These are phyloP conservation scores for Scheffersomyces amazonensis DNA, from an alignment of 805 yeast species.

Conservation along the genomic window DNA sequence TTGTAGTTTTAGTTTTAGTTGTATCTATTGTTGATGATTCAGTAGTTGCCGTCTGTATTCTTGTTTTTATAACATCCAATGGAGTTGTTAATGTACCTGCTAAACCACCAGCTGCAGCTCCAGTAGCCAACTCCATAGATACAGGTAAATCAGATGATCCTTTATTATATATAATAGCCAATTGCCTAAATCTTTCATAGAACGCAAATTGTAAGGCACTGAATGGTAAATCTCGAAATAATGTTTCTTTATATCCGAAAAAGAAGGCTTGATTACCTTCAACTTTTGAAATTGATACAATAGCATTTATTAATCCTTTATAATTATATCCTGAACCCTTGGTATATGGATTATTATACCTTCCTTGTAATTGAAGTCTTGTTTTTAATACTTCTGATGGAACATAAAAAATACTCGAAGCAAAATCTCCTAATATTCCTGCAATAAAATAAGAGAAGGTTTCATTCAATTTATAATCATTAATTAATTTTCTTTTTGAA, in stretches of 20 bases:
- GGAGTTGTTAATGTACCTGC: conserved; percentile 92
- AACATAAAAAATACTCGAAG: conserved; percentile 83
- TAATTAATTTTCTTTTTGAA: conserved; percentile 68
- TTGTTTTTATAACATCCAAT: conserved; percentile 84
- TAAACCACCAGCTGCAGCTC: conserved; percentile 94
- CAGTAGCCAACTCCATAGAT: conserved; percentile 70
- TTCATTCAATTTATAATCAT: conserved; percentile 65
- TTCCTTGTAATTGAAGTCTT: conserved; percentile 88
- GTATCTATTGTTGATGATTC: conserved; percentile 39
- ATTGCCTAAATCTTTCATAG: conserved; percentile 75
- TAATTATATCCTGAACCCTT: conserved; percentile 80
- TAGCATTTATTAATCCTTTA: conserved; percentile 69
- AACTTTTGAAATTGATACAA: conserved; percentile 52
- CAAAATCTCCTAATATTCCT: conserved; percentile 92
- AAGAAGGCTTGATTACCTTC: conserved; percentile 81
- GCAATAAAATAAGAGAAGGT: conserved; percentile 77
- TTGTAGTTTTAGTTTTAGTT: background rate
- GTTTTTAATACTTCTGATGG: conserved; percentile 96
- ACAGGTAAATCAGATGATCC: conserved; percentile 47
- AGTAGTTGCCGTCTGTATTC: conserved; percentile 84
- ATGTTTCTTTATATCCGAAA: conserved; percentile 92
- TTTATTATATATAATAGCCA: conserved; percentile 45
- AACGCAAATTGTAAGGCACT: conserved; percentile 95
- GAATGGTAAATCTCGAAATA: conserved; percentile 90
- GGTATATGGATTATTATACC: conserved; percentile 74